Evolutionary conservation across 805 yeast genomes (phyloP).

Genomic region (Naumovozyma baii): DNA sequence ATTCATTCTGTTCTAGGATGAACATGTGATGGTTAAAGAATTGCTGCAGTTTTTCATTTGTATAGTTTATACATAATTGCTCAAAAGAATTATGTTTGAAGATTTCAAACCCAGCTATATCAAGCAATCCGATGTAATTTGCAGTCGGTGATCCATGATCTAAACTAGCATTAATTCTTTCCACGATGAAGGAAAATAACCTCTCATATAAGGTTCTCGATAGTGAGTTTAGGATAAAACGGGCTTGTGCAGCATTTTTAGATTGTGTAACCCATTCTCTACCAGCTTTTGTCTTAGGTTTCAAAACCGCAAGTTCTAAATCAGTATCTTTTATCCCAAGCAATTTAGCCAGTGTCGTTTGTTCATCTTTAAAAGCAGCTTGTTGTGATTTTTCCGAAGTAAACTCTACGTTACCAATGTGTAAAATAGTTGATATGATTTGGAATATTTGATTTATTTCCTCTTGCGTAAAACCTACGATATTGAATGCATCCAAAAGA

Average conservation of each 20-base stretch:
- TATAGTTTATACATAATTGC: conserved; percentile 93
- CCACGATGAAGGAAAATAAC: conserved; percentile 67
- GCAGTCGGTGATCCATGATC: conserved; percentile 35
- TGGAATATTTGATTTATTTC: conserved; percentile 54
- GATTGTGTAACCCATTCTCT: conserved; percentile 75
- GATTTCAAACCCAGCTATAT: conserved; percentile 97
- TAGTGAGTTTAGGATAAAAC: conserved; percentile 72
- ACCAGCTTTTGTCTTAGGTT: conserved; percentile 87
- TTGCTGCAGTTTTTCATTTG: conserved; percentile 94
- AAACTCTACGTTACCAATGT: conserved; percentile 77
- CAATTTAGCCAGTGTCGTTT: conserved; percentile 42
- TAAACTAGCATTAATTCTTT: conserved; percentile 61
- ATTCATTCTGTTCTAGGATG: conserved; percentile 94
- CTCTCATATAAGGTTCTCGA: conserved; percentile 82
- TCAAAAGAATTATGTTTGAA: conserved; percentile 90
- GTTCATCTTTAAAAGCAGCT: conserved; percentile 50
- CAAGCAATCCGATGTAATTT: conserved; percentile 85
- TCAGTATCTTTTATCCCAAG: conserved; percentile 49
- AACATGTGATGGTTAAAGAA: conserved; percentile 97
- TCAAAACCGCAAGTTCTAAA: conserved; percentile 51
- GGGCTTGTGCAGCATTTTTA: conserved; percentile 69
- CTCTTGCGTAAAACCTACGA: conserved; percentile 54
- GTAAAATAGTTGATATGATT: conserved; percentile 66
- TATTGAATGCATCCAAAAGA: conserved; percentile 57
- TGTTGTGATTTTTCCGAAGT: conserved; percentile 61